Conservation (phyloP, 2,329 filamentous ascomycete genomes). For the Knoxdaviesia capensis region DNA sequence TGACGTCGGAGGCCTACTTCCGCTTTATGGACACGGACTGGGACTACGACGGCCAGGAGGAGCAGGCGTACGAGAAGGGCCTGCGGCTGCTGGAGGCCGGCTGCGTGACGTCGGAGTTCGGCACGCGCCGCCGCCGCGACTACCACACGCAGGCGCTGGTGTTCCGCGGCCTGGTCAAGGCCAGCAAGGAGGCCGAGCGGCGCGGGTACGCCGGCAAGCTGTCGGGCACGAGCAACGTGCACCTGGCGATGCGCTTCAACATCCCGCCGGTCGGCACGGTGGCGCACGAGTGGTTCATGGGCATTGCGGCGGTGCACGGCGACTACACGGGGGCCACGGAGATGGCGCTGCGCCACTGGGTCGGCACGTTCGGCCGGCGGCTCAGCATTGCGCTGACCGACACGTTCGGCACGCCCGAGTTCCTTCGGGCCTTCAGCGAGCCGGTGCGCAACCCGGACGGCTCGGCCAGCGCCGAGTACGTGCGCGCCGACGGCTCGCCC, state of each 20-base stretch:
- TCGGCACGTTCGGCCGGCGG: conserved; percentile 71
- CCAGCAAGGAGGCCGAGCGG: conserved; percentile 48
- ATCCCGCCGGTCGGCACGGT: conserved; percentile 70
- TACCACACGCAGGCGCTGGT: conserved; percentile 92
- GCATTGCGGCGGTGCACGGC: conserved; percentile 73
- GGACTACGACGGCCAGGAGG: conserved; percentile 71
- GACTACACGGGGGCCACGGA: conserved; percentile 76
- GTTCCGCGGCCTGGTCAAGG: conserved; percentile 65
- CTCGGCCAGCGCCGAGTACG: conserved; percentile 20
- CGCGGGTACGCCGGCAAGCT: conserved; percentile 52
- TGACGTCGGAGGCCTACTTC: conserved; percentile 94
- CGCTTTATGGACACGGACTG: conserved; percentile 89
- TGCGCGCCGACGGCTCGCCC: conserved; percentile 16
- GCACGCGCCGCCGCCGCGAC: conserved; percentile 70
- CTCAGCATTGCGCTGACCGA: conserved; percentile 83
- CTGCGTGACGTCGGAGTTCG: conserved; percentile 86
- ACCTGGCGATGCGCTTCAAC: conserved; percentile 84
- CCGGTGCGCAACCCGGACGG: conserved; percentile 27
- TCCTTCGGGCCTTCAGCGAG: conserved; percentile 65
- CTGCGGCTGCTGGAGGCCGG: conserved; percentile 57
- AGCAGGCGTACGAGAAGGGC: conserved; percentile 69
- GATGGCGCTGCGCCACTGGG: conserved; percentile 69
- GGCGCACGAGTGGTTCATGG: conserved; percentile 99
- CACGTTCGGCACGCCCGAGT: conserved; percentile 83
- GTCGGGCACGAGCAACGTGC: conserved; percentile 85